Conservation (phyloP, 805 yeast genomes). For the Cyberlindnera xylosilytica region DNA sequence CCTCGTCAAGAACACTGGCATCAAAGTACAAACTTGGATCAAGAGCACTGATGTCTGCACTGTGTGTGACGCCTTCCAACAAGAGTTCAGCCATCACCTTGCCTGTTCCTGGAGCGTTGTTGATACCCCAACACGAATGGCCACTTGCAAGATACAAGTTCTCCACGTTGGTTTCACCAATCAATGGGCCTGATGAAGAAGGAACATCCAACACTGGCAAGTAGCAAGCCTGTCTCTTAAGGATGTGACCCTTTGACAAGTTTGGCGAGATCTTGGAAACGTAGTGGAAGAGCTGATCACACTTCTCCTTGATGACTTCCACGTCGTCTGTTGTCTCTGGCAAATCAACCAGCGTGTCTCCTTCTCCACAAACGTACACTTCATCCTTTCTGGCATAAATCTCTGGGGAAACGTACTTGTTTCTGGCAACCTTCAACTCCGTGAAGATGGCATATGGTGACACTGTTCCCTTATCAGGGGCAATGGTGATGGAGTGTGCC, state of each 20-base stretch:
- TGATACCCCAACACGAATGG: conserved; percentile 98
- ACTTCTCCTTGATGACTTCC: conserved; percentile 78
- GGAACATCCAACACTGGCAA: conserved; percentile 93
- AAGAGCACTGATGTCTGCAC: conserved; percentile 77
- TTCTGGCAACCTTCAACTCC: conserved; percentile 70
- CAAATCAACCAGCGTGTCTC: conserved; percentile 83
- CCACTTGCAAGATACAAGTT: conserved; percentile 83
- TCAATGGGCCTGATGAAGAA: conserved; percentile 86
- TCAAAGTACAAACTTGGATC: conserved; percentile 89
- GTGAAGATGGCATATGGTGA: conserved; percentile 93
- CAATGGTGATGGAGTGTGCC: conserved; percentile 91
- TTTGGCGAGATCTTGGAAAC: conserved; percentile 75
- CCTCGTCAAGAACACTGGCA: conserved; percentile 42
- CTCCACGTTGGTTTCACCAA: conserved; percentile 89
- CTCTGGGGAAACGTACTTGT: conserved; percentile 82
- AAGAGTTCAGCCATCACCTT: conserved; percentile 83
- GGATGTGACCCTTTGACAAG: conserved; percentile 68
- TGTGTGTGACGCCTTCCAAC: conserved; percentile 73
- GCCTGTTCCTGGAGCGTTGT: conserved; percentile 98
- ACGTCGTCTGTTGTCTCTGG: conserved; percentile 96
- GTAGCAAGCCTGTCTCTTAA: conserved; percentile 90
- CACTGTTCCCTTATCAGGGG: conserved; percentile 75
- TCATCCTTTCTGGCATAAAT: conserved; percentile 94
- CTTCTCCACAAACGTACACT: conserved; percentile 96
- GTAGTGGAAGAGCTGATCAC: conserved; percentile 80